Evolutionary conservation across 192 early-diverging fungal species (phyloP), one percentile per base, ranked within the genome.

Genomic region (Coemansia erecta): DNA sequence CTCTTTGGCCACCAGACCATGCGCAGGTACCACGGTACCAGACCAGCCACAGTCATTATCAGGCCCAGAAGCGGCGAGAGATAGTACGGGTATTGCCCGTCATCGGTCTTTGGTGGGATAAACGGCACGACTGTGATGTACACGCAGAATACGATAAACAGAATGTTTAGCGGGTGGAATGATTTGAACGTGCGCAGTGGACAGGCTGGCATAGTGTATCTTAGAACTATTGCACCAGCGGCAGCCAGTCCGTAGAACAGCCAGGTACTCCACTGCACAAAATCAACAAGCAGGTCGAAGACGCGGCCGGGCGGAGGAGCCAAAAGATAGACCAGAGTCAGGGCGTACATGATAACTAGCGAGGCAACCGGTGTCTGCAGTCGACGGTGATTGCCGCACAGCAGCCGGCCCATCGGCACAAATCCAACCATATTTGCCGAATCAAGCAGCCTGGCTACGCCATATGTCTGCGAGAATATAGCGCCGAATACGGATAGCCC

Each of bases 231-330:
- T 2, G 84, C 65, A 1, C 86, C 86, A 12, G 80, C 69, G 0
- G 85, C 71, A 3, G 85, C 68, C 28, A 81, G 56, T 1, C 78
- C 82, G 58, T 86, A 85, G 62, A 88, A 84, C 61, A 83, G 72
- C 76, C 80, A 85, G 13, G 80, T 83, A 13, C 84, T 83, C 70
- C 85, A 88, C 40, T 79, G 70, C n/a, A 72, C 67, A 51, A 86
- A 66, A 61, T 86, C 75, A 40, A 86, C 71, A 10, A 88, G 57
- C 28, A 88, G 82, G 47, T 84, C 83, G 58, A 85, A 88, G n/a
- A 80, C 83, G 44, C 80, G 68, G n/a, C 79, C 80, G 0, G 84
- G 76, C 19, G 84, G 85, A 44, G 81, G 84, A 3, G 82, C 83
- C 18, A 86, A 52, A 46, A 83, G 57, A 45, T 82, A 79, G 3